Evolutionary conservation across 1,139 yeast species (phyloP).

Genomic region (Suhomyces yuchorum): DNA sequence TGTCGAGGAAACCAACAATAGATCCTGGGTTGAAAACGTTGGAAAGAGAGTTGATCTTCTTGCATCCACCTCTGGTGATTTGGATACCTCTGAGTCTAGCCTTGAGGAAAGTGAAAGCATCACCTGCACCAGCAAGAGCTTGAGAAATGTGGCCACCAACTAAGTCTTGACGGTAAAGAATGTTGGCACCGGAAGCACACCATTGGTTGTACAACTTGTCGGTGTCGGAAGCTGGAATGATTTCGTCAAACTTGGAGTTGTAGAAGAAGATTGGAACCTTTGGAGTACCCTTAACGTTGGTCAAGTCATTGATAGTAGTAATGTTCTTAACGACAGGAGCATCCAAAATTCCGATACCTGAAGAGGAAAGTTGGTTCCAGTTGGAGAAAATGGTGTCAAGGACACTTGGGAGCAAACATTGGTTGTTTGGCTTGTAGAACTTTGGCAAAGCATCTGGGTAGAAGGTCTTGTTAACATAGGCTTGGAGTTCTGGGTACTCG

Average conservation of each 20-base stretch:
- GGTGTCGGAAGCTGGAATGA: constrained; percentile 21
- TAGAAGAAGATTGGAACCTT: constrained; percentile 37
- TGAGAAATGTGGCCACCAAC: constrained; percentile 23
- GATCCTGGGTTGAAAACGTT: not conserved
- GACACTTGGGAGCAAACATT: constrained; percentile 3
- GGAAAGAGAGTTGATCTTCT: constrained; percentile 1
- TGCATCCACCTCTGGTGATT: constrained; percentile 3
- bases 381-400: not conserved
- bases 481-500: constrained; percentile 28
- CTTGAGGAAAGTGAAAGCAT: constrained; percentile 20
- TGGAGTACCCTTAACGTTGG: constrained; percentile 20
- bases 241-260: constrained; percentile 33
- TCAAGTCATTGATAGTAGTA: constrained; percentile 4
- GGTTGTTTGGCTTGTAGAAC: not conserved
- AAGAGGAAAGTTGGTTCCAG: constrained; percentile 1
- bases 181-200: constrained; percentile 20
- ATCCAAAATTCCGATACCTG: constrained; percentile 1
- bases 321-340: constrained; percentile 3
- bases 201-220: constrained; percentile 18
- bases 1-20: constrained; percentile 1
- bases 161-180: constrained; percentile 20
- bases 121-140: constrained; percentile 19
- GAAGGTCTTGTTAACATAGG: constrained; percentile 6
- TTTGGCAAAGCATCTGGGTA: not conserved
- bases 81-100: constrained; percentile 6